These are phyloP conservation scores for Dictyophora rubrovolvata DNA, from an alignment of 768 basidiomycete genomes.

Conservation along the genomic window DNA sequence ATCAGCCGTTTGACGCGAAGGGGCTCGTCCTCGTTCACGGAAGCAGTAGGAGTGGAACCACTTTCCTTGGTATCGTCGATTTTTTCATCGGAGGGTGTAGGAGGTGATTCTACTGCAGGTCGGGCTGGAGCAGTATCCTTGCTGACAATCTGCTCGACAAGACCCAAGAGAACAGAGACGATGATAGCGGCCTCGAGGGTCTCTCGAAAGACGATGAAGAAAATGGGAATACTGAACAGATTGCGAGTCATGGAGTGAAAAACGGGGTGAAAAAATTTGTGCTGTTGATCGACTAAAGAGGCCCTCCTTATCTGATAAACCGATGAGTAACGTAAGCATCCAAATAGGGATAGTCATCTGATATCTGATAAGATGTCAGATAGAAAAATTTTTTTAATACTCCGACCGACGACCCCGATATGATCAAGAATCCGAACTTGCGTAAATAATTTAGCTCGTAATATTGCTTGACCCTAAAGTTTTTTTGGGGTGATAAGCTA, in stretches of 20 bases:
- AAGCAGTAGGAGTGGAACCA: conserved; percentile 14
- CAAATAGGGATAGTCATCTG: neutral
- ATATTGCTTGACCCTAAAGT: neutral
- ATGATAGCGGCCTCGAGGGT: conserved; percentile 89
- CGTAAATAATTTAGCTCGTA: neutral
- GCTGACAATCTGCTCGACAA: conserved; percentile 75
- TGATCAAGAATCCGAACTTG: too few species aligned
- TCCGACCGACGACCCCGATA: too few species aligned
- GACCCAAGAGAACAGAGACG: conserved; percentile 80
- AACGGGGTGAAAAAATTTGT: conserved; percentile 7
- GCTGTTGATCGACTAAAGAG: conserved; percentile 9
- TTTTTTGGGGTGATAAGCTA: neutral
- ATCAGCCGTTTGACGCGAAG: conserved; percentile 10
- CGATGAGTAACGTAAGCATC: neutral
- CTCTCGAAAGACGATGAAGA: conserved; percentile 95
- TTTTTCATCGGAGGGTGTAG: conserved; percentile 14
- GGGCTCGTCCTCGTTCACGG: conserved; percentile 11
- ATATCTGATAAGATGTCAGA: neutral
- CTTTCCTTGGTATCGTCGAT: conserved; percentile 2
- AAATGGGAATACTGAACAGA: conserved; percentile 85
- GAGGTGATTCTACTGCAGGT: neutral
- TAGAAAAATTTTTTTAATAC: neutral
- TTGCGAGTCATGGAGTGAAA: conserved; percentile 46
- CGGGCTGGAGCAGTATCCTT: conserved; percentile 6
- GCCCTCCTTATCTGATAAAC: neutral